phyloP scores from a whole-genome alignment of 1,139 yeast genomes.

The Kurtzmaniella natalensis region DNA sequence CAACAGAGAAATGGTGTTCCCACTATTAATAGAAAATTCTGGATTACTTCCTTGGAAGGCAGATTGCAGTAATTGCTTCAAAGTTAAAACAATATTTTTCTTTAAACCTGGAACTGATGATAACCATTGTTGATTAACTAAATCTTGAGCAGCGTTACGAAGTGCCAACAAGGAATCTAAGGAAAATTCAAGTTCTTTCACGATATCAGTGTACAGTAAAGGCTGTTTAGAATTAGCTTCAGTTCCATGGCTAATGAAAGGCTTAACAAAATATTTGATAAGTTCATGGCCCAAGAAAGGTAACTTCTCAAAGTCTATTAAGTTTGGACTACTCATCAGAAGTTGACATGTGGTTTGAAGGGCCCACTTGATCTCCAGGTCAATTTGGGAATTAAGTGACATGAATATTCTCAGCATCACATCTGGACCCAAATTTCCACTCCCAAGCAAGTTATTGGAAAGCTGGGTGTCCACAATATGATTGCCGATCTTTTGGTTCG shows the following conservation, averaged over 20 bases:
- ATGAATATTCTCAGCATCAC: conserved; percentile 56
- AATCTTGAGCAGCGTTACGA: conserved; percentile 79
- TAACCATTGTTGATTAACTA: conserved; percentile 75
- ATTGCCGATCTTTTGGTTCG: conserved; percentile 14
- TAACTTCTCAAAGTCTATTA: conserved; percentile 45
- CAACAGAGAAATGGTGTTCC: neutral
- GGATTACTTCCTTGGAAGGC: conserved; percentile 18
- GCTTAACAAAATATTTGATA: conserved; percentile 38
- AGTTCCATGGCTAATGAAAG: conserved; percentile 11
- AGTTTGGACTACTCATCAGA: conserved; percentile 47
- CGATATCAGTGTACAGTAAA: conserved; percentile 8
- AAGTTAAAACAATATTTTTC: conserved; percentile 41
- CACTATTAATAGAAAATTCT: conserved; percentile 14
- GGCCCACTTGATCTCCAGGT: conserved; percentile 64
- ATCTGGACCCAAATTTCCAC: conserved; percentile 52
- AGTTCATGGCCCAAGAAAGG: conserved; percentile 49
- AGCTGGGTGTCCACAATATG: conserved; percentile 15
- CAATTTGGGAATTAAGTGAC: conserved; percentile 59
- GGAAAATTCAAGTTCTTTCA: conserved; percentile 35
- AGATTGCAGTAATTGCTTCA: conserved; percentile 44
- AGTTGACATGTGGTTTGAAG: conserved; percentile 54
- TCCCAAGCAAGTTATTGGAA: conserved; percentile 27
- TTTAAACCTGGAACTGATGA: conserved; percentile 53
- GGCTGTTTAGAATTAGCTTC: conserved; percentile 7
- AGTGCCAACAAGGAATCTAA: conserved; percentile 67